These are phyloP conservation scores for Scytalidium sp. DNA, from an alignment of 2,329 filamentous ascomycete genomes.

Conservation along the genomic window DNA sequence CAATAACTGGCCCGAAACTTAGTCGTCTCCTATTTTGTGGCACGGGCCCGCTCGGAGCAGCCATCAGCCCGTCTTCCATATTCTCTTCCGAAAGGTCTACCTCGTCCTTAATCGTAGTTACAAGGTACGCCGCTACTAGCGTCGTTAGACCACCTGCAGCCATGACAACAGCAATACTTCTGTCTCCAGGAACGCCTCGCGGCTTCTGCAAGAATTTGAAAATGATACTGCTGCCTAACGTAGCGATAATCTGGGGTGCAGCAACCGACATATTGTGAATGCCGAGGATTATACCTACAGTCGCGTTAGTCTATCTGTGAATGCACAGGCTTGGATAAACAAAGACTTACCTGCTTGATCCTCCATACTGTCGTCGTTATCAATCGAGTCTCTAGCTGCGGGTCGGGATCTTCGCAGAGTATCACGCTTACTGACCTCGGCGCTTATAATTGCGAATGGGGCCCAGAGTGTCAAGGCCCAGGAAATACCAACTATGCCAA, in stretches of 20 bases:
- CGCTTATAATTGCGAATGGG: constrained; percentile 90
- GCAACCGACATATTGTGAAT: constrained; percentile 96
- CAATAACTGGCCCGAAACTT: background rate
- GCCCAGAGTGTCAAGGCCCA: constrained; percentile 96
- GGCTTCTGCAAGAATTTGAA: constrained; percentile 88
- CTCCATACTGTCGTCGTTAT: constrained; percentile 7
- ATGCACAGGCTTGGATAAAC: background rate
- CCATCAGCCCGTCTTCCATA: background rate
- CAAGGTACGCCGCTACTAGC: constrained; percentile 69
- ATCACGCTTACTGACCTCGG: constrained; percentile 83
- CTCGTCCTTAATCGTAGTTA: constrained; percentile 28
- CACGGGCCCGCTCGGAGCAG: background rate
- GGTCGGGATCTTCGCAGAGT: constrained; percentile 54
- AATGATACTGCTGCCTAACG: constrained; percentile 76
- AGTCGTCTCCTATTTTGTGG: background rate
- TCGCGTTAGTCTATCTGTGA: constrained; percentile 7
- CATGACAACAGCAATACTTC: constrained; percentile 83
- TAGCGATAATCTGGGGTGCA: constrained; percentile 87
- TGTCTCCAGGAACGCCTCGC: constrained; percentile 77
- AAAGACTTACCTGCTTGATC: constrained; percentile 11
- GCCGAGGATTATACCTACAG: constrained; percentile 72
- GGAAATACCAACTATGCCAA: constrained; percentile 80
- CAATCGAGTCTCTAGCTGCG: constrained; percentile 19
- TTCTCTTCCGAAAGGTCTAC: constrained; percentile 19
- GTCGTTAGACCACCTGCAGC: constrained; percentile 80